Conservation (phyloP, 306 rosid species). For the Corylus avellana region DNA sequence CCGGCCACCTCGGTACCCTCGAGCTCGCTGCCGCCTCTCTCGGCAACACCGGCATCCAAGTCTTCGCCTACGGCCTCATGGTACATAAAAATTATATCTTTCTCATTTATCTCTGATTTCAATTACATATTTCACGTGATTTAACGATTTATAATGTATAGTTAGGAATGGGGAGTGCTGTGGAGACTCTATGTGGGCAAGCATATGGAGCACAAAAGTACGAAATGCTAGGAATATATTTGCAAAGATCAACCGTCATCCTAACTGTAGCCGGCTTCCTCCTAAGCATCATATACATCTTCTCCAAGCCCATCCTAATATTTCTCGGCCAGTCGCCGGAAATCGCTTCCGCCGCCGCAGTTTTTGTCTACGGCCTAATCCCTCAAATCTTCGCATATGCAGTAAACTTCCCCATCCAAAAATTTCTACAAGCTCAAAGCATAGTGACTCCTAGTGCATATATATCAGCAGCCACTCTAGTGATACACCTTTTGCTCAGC, state of each 20-base stretch:
- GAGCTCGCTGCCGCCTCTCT: constrained; percentile 77
- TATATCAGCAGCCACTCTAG: constrained; percentile 53
- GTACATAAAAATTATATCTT: constrained; percentile 16
- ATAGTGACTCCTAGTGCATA: constrained; percentile 71
- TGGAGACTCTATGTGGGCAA: constrained; percentile 88
- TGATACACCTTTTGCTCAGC: constrained; percentile 48
- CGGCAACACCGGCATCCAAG: constrained; percentile 67
- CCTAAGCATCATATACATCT: constrained; percentile 39
- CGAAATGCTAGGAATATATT: constrained; percentile 62
- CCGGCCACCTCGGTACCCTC: constrained; percentile 74
- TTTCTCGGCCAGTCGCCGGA: constrained; percentile 50
- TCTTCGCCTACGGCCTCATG: constrained; percentile 72
- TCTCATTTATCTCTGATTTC: too few species aligned
- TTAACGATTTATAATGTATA: too few species aligned
- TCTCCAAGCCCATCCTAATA: constrained; percentile 43
- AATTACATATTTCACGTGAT: too few species aligned
- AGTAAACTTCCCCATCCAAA: constrained; percentile 69
- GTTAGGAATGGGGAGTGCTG: constrained; percentile 90
- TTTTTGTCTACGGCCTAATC: constrained; percentile 65
- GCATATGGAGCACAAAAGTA: constrained; percentile 66
- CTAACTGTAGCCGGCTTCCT: constrained; percentile 27
- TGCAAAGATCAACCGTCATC: constrained; percentile 68
- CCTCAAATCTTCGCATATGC: constrained; percentile 87
- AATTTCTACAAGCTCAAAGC: constrained; percentile 79
- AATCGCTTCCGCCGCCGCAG: constrained; percentile 54